Evolutionary conservation across 352 stramenopile genomes (phyloP), one percentile per base, ranked within the genome.

Genomic region (Globisporangium lucens): DNA sequence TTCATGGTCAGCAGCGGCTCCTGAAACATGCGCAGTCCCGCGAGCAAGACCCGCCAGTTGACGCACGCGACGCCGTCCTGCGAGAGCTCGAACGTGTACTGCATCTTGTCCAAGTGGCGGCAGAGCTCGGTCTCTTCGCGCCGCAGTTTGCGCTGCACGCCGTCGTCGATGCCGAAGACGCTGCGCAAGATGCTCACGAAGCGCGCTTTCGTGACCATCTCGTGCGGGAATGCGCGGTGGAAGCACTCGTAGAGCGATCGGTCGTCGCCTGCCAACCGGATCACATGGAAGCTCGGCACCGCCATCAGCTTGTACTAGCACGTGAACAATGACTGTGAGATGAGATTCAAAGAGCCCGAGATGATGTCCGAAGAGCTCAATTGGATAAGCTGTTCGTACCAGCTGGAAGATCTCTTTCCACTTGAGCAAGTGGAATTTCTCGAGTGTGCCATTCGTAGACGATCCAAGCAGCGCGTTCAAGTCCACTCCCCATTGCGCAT

Each of bases 191-290:
- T 82, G 60, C 83, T 86, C 24, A 71, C 69, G 60, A 94, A 89
- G 6, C 85, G 80, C 22, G 83, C 73, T 66, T 92, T 91, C 3
- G 85, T 79, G 22, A 90, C 83, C 58, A 86, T 70, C 8, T 88
- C 73, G 33, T 89, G 82, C 2, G 83, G 83, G 56, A 92, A 92
- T 17, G 85, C 81, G 33, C 83, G 82, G 59, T 84, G 83, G 41
- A 90, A 91, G 61, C 68, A 73, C 69, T 94, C 83, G 59, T 89
- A 94, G 9, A 94, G 70, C 58, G 80, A 71, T 24, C 77, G 82
- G 35, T 89, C 82, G 62, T 89, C 71, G 1, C 85, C 85, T 20
- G 78, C 82, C 30, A 92, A 60, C 4, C 77, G 79, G 20, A 89
- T 76, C 41, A 64, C 57, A 20, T 72, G 74, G 60, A 94, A 91